These are phyloP conservation scores for Diaporthe batatas DNA, from an alignment of 2,329 filamentous ascomycete species.

Conservation along the genomic window DNA sequence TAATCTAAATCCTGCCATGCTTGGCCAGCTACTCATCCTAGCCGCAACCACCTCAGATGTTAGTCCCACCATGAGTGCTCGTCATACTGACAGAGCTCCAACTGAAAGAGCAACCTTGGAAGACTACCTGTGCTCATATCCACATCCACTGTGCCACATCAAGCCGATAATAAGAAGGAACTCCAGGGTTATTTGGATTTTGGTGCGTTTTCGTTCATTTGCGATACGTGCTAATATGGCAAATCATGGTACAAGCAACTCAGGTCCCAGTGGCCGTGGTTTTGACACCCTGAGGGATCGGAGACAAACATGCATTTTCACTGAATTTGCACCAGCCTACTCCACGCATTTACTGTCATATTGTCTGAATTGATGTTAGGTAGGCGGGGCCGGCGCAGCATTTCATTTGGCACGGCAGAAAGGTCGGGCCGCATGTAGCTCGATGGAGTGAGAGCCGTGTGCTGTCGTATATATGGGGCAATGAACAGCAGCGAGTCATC, in stretches of 20 bases:
- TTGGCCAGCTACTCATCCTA: conserved; percentile 6
- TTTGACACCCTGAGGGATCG: no score
- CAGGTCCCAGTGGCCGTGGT: no score
- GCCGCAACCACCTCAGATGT: neutral
- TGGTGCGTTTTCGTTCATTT: no score
- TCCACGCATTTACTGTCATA: neutral
- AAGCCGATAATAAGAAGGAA: no score
- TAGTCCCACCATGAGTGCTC: neutral
- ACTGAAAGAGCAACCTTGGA: neutral
- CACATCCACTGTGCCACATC: no score
- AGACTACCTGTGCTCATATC: no score
- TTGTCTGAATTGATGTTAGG: neutral
- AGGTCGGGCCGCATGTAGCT: neutral
- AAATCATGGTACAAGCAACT: neutral
- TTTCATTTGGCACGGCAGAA: neutral
- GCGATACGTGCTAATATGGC: no score
- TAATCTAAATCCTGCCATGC: neutral
- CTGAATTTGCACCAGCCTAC: neutral
- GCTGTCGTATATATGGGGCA: no score
- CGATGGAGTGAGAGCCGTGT: no score
- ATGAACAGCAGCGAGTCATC: no score
- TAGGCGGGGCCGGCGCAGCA: accelerated
- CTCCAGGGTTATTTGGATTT: no score
- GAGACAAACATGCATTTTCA: neutral
- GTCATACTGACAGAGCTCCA: neutral